A percentile compares a stretch with the other conserved stretches of the same genome.
Evolutionary conservation across 2,329 filamentous ascomycete genomes (phyloP).

Genomic region (Drechslera avenae): DNA sequence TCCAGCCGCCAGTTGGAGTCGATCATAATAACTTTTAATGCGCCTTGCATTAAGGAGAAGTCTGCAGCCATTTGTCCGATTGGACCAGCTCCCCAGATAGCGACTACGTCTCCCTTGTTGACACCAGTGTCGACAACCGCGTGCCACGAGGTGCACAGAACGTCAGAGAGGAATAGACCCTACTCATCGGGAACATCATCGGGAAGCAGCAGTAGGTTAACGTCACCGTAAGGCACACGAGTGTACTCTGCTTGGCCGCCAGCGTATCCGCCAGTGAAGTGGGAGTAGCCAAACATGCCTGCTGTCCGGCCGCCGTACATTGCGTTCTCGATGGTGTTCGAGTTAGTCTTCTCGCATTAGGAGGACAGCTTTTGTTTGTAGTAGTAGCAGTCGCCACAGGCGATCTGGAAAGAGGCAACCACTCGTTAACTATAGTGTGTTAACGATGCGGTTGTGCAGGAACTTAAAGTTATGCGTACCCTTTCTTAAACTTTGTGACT

Average conservation of each 20-base stretch:
- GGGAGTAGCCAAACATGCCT: conserved; percentile 63
- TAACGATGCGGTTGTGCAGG: no score
- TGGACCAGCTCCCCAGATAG: conserved; percentile 82
- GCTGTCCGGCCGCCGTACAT: conserved; percentile 81
- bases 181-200: conserved; percentile 83
- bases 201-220: conserved; percentile 79
- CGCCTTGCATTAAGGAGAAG: conserved; percentile 70
- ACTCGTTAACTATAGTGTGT: no score
- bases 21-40: conserved; percentile 75
- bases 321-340: conserved; percentile 69
- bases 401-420: conserved; percentile 85
- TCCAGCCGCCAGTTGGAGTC: conserved; percentile 74
- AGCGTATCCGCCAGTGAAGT: conserved; percentile 84
- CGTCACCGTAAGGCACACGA: conserved; percentile 77
- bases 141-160: conserved; percentile 78
- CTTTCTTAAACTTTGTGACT: conserved; percentile 51
- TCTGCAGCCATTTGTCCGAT: conserved; percentile 79
- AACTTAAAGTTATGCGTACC: no score
- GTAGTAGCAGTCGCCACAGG: conserved; percentile 70
- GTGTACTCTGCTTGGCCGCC: conserved; percentile 88
- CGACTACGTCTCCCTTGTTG: conserved; percentile 74
- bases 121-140: conserved; percentile 82
- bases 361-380: conserved; percentile 78
- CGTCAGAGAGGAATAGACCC: conserved; percentile 78
- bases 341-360: conserved; percentile 79